Evolutionary conservation across 257 asterid species (phyloP), one percentile per base, ranked within the genome.

Genomic region (Rhazya stricta): DNA sequence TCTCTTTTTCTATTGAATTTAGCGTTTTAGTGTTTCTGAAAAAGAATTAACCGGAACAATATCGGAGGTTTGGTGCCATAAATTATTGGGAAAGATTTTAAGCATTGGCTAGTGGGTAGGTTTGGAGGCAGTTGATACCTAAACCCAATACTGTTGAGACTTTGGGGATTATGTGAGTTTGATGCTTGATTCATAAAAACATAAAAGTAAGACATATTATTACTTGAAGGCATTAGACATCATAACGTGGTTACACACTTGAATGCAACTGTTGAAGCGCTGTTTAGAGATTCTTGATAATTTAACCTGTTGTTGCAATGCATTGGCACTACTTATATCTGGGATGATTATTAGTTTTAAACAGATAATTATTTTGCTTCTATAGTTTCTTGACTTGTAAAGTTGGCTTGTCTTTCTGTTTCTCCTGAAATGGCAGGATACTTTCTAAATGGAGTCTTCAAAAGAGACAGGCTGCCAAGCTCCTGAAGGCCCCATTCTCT

Each of bases 401-500:
- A 2, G 16, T 58, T 58, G 27, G 27, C 42, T 30, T 25, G 6
- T 53, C 23, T 39, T 7, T 77, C 45, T n/a, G 34, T 41, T 9
- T 48, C 43, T 51, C n/a, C 42, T 65, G 42, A 48, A 27, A 18
- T 57, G 11, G 48, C 77, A 73, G 73, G 67, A 27, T 51, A 39
- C 19, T 76, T 74, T 39, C 48, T 46, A 19, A 39, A 81, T 81
- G 85, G 85, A 78, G 69, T 65, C 82, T 30, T 75, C 85, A 27
- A 71, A 81, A 71, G 82, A 82, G 76, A 75, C 85, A 46, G 81
- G 85, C 41, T 78, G 83, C 74, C 80, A 75, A 73, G 80, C 78
- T 46, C 82, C 80, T 19, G 76, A 78, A 73, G 79, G 85, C 37
- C 83, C 83, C 32, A 77, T 69, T 41, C 79, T 81, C 12, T 81